phyloP scores from a whole-genome alignment of 2,329 filamentous ascomycete species.

The Akanthomyces dipterigenus region DNA sequence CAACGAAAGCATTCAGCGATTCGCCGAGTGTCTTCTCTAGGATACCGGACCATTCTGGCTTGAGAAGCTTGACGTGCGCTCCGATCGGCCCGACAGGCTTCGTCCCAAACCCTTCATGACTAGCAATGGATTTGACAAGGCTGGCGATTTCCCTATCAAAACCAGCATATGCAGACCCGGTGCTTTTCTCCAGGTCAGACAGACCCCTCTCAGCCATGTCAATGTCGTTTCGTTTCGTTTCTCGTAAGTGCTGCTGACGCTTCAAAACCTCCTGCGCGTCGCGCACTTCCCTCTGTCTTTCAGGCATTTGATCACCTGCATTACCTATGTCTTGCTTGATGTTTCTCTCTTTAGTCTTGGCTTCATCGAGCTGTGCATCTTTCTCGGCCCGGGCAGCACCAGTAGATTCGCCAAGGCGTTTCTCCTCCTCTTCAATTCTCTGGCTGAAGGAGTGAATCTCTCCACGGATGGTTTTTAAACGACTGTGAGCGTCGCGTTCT shows the following conservation, averaged over 20 bases:
- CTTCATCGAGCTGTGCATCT: conserved; percentile 42
- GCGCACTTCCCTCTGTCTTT: conserved; percentile 26
- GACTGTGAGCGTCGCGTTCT: conserved; percentile 57
- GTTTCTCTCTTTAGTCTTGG: conserved; percentile 20
- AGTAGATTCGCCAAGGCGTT: conserved; percentile 58
- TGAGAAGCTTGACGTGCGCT: conserved; percentile 64
- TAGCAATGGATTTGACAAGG: conserved; percentile 61
- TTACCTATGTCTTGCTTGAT: conserved; percentile 23
- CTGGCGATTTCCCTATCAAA: conserved; percentile 57
- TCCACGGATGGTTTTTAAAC: conserved; percentile 46
- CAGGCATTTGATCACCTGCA: conserved; percentile 24
- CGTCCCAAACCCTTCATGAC: conserved; percentile 60
- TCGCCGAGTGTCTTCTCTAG: conserved; percentile 71
- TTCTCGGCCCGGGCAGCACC: conserved; percentile 63
- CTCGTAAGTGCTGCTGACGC: conserved; percentile 26
- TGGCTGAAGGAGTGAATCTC: conserved; percentile 38
- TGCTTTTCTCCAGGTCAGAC: conserved; percentile 46
- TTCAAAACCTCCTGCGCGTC: conserved; percentile 25
- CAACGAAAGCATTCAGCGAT: conserved; percentile 69
- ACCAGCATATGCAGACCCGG: conserved; percentile 53
- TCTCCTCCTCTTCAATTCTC: conserved; percentile 49
- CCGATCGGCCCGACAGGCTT: conserved; percentile 82
- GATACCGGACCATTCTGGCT: conserved; percentile 76
- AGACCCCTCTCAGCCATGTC: conserved; percentile 37
- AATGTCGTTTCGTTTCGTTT: conserved; percentile 48